These are phyloP conservation scores for Atkinsonella hypoxylon DNA, from an alignment of 2,329 filamentous ascomycete species.

Conservation along the genomic window DNA sequence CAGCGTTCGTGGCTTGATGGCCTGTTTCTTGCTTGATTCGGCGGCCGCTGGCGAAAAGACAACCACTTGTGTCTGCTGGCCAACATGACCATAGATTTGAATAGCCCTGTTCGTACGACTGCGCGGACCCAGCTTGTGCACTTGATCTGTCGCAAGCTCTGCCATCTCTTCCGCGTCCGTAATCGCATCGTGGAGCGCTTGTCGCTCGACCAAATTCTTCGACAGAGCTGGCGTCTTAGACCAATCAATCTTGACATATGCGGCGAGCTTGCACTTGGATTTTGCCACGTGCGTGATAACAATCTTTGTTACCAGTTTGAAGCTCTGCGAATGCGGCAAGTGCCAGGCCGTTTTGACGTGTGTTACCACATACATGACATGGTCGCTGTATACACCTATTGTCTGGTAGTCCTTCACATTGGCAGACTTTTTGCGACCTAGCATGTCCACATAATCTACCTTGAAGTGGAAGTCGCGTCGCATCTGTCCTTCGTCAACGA, in stretches of 20 bases:
- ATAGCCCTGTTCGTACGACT: slow-evolving; percentile 67
- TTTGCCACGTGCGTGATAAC: slow-evolving; percentile 91
- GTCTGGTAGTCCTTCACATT: slow-evolving; percentile 72
- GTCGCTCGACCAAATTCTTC: slow-evolving; percentile 50
- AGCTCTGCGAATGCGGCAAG: slow-evolving; percentile 66
- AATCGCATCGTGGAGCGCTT: slow-evolving; percentile 64
- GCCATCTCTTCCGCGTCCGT: slow-evolving; percentile 63
- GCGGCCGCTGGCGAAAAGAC: slow-evolving; percentile 41
- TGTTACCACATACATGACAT: slow-evolving; percentile 54
- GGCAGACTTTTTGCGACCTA: slow-evolving; percentile 48
- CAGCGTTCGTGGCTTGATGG: slow-evolving; percentile 50
- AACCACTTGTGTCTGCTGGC: slow-evolving; percentile 52
- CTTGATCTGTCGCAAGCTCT: slow-evolving; percentile 66
- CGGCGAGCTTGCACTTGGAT: slow-evolving; percentile 79
- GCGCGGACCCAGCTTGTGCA: slow-evolving; percentile 60
- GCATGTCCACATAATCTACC: slow-evolving; percentile 53
- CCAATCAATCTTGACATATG: slow-evolving; percentile 87
- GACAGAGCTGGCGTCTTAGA: slow-evolving; percentile 50
- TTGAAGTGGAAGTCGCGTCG: slow-evolving; percentile 72
- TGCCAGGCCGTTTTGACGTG: slow-evolving; percentile 64
- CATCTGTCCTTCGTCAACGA: slow-evolving; percentile 57
- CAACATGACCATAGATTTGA: slow-evolving; percentile 66
- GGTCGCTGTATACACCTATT: slow-evolving; percentile 72
- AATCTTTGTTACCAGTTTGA: slow-evolving; percentile 77
- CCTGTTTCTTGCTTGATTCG: slow-evolving; percentile 39